phyloP scores from a whole-genome alignment of 345 rosid species.

The Iberis pinnata region DNA sequence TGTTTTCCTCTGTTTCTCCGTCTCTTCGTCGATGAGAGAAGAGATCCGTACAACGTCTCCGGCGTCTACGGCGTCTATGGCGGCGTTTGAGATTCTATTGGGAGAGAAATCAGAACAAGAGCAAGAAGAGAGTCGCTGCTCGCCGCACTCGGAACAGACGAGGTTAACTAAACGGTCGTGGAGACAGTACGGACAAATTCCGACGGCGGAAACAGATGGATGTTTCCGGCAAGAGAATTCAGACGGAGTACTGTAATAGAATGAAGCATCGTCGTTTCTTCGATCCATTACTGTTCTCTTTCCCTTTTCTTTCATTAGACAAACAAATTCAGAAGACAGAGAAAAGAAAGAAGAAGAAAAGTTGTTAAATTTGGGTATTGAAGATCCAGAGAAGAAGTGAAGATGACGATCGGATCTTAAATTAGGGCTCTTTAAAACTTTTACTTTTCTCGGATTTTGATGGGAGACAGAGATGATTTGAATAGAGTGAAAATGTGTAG shows the following conservation, averaged over 20 bases:
- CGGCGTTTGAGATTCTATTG: slow-evolving; percentile 50
- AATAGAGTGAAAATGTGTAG: slow-evolving; percentile 31
- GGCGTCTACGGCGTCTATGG: slow-evolving; percentile 58
- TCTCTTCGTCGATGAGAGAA: slow-evolving; percentile 54
- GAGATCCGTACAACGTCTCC: slow-evolving; percentile 77
- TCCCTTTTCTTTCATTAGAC: slow-evolving; percentile 71
- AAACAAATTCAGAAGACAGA: slow-evolving; percentile 8
- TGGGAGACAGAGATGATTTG: slow-evolving; percentile 20
- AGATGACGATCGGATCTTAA: slow-evolving; percentile 19
- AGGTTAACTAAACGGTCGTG: slow-evolving; percentile 77
- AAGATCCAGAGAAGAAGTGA: slow-evolving; percentile 30
- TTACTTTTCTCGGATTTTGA: slow-evolving; percentile 18
- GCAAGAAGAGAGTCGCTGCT: slow-evolving; percentile 86
- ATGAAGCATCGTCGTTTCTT: slow-evolving; percentile 31
- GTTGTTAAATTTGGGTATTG: neutral
- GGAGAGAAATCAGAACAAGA: slow-evolving; percentile 82
- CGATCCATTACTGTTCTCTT: slow-evolving; percentile 53
- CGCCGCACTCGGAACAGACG: slow-evolving; percentile 93
- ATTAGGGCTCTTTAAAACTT: slow-evolving; percentile 15
- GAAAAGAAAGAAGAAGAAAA: neutral
- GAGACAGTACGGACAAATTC: slow-evolving; percentile 79
- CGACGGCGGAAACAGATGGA: slow-evolving; percentile 62
- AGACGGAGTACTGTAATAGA: slow-evolving; percentile 39
- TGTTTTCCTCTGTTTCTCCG: slow-evolving; percentile 33
- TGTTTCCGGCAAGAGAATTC: slow-evolving; percentile 80